Evolutionary conservation across 2,329 filamentous ascomycete species (phyloP).

Genomic region (Beauveria medogensis): DNA sequence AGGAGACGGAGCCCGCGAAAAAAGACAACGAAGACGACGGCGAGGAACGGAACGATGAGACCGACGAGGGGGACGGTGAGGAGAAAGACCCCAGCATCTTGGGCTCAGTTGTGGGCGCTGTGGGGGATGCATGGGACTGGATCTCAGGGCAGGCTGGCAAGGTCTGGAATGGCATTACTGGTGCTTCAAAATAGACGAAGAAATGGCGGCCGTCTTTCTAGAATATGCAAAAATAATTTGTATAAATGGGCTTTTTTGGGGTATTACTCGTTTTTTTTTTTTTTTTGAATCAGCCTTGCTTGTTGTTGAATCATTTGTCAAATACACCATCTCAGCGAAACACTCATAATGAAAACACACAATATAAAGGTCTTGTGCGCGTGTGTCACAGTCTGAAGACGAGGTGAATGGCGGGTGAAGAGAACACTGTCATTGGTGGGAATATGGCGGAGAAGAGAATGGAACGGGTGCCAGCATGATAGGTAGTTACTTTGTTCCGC

Average conservation of each 20-base stretch:
- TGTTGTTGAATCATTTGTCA: not conserved
- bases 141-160: constrained; percentile 12
- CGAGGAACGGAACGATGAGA: not conserved
- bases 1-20: not conserved
- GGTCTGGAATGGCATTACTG: constrained; percentile 7
- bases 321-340: not conserved
- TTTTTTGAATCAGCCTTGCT: not conserved
- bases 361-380: not conserved
- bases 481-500: not conserved
- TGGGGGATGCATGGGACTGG: constrained; percentile 11
- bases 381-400: not conserved
- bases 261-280: not conserved
- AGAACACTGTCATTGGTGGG: not conserved
- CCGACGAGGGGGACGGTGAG: not conserved
- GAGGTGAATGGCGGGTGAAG: not conserved
- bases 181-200: not conserved
- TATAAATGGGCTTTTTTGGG: not conserved
- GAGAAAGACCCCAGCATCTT: not conserved
- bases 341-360: not conserved
- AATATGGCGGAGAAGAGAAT: not conserved
- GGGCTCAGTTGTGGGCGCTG: not conserved
- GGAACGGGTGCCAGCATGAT: not conserved
- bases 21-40: not conserved
- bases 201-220: not conserved
- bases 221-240: not conserved